Evolutionary conservation across 2,329 filamentous ascomycete genomes (phyloP), one percentile per base, ranked within the genome.

Genomic region (Fusarium domesticum): DNA sequence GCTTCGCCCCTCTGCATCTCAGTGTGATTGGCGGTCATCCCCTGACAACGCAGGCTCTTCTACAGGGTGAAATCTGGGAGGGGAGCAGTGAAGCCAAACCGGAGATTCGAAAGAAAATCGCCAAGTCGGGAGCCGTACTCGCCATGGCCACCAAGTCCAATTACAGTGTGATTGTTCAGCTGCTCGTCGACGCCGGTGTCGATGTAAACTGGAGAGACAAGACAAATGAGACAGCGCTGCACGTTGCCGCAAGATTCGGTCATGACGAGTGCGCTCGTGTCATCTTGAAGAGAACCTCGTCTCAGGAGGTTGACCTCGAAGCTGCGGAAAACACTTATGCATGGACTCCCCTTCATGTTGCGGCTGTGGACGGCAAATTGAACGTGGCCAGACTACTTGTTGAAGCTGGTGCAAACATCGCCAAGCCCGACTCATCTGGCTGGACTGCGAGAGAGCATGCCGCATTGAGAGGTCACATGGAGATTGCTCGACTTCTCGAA

Each of bases 361-460:
- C 92, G 8, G 88, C 87, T 42, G 92, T 97, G 3, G 91, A 98
- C 60, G 92, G 92, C 0, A 85, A 90, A 53, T 67, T 89, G 10
- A 69, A 77, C 0, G 81, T 96, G 32, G 87, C 87, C 1, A 78
- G 90, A 60, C 73, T 93, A 18, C 75, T 98, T 5, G 78, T 95
- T 32, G 79, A 85, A 37, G 85, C 86, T 17, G 89, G 89, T 2
- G 89, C 89, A 0, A 81, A 95, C 47, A 70, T 89, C 3, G 83
- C 84, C 44, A 83, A 80, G 46, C 71, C 76, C 6, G 93, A 98
- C 65, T 86, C 85, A 1, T 96, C 90, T 35, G 92, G 92, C 7
- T 98, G 93, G 93, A 93, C 87, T 3, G 86, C 91, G 1, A 89
- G 85, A 63, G 93, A 98, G 63, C 93, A 98, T 65, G 92, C 93